Conservation (phyloP, 805 yeast genomes). For the Groenewaldozyma tartarivorans region DNA sequence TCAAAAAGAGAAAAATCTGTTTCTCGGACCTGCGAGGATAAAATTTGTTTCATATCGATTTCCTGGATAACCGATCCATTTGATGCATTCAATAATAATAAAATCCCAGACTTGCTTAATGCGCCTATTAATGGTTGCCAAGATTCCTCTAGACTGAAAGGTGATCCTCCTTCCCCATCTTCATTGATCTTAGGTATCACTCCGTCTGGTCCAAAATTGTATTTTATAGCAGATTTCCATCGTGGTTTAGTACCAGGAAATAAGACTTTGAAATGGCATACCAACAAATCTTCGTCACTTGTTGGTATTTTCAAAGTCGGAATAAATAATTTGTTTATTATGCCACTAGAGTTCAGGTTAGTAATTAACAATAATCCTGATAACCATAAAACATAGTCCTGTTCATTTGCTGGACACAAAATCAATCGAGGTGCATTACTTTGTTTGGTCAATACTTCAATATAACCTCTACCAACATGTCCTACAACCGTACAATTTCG, state of each 20-base stretch:
- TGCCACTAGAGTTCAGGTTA: slow-evolving; percentile 15
- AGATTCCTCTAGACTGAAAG: slow-evolving; percentile 8
- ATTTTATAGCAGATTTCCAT: not conserved
- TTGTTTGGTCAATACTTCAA: slow-evolving; percentile 13
- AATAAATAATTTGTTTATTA: slow-evolving; percentile 9
- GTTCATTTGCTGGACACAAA: slow-evolving; percentile 13
- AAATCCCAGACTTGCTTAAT: slow-evolving; percentile 10
- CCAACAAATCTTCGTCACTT: slow-evolving; percentile 8
- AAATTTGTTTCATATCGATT: slow-evolving; percentile 12
- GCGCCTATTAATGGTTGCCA: slow-evolving; percentile 15
- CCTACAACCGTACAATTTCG: slow-evolving; percentile 13
- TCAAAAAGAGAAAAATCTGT: slow-evolving; percentile 16
- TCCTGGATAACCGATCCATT: slow-evolving; percentile 12
- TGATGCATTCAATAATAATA: slow-evolving; percentile 12
- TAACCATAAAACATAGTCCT: slow-evolving; percentile 13
- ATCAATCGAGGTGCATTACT: slow-evolving; percentile 11
- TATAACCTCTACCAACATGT: slow-evolving; percentile 9
- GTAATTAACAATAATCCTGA: slow-evolving; percentile 14
- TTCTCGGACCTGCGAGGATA: slow-evolving; percentile 14
- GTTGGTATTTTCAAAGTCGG: slow-evolving; percentile 2
- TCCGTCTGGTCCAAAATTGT: not conserved
- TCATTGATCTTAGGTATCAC: not conserved
- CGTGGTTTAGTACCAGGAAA: slow-evolving; percentile 10
- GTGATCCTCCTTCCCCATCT: slow-evolving; percentile 3
- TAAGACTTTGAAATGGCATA: slow-evolving; percentile 14